Evolutionary conservation across 352 stramenopile species (phyloP).

Genomic region (Halophytophthora batemanensis): DNA sequence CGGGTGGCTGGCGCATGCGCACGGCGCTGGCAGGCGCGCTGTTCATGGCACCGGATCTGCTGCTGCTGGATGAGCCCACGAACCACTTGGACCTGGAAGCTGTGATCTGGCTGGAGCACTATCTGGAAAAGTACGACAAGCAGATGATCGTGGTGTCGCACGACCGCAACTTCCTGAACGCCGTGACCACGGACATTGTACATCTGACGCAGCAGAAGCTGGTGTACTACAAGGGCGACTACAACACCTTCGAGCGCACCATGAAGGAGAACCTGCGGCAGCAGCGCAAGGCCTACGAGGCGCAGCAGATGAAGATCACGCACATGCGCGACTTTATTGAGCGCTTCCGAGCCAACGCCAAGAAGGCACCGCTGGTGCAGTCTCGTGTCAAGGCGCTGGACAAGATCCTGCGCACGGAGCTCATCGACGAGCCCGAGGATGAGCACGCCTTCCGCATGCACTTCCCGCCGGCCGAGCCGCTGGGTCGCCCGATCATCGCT

Average conservation of each 20-base stretch:
- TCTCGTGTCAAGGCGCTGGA: slow-evolving; percentile 94
- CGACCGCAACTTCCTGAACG: slow-evolving; percentile 96
- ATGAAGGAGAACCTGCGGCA: slow-evolving; percentile 93
- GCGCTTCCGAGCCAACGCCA: slow-evolving; percentile 95
- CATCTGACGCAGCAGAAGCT: slow-evolving; percentile 92
- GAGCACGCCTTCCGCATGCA: slow-evolving; percentile 93
- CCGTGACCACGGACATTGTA: slow-evolving; percentile 95
- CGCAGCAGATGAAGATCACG: slow-evolving; percentile 85
- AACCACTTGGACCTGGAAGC: slow-evolving; percentile 92
- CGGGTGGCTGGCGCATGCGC: slow-evolving; percentile 93
- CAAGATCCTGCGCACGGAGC: slow-evolving; percentile 83
- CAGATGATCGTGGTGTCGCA: slow-evolving; percentile 95
- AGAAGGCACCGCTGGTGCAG: slow-evolving; percentile 95
- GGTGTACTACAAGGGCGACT: slow-evolving; percentile 93
- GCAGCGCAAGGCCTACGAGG: slow-evolving; percentile 88
- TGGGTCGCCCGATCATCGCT: slow-evolving; percentile 94
- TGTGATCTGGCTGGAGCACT: slow-evolving; percentile 92
- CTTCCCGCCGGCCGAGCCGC: slow-evolving; percentile 93
- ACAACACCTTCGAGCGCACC: slow-evolving; percentile 95
- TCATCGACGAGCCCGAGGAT: slow-evolving; percentile 92
- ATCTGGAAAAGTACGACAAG: slow-evolving; percentile 90
- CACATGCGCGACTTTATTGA: slow-evolving; percentile 98
- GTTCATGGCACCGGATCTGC: slow-evolving; percentile 94
- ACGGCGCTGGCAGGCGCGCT: slow-evolving; percentile 93
- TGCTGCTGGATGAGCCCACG: slow-evolving; percentile 94